Evolutionary conservation across 2,329 filamentous ascomycete genomes (phyloP).

Genomic region (Ophiosphaerella narmari): DNA sequence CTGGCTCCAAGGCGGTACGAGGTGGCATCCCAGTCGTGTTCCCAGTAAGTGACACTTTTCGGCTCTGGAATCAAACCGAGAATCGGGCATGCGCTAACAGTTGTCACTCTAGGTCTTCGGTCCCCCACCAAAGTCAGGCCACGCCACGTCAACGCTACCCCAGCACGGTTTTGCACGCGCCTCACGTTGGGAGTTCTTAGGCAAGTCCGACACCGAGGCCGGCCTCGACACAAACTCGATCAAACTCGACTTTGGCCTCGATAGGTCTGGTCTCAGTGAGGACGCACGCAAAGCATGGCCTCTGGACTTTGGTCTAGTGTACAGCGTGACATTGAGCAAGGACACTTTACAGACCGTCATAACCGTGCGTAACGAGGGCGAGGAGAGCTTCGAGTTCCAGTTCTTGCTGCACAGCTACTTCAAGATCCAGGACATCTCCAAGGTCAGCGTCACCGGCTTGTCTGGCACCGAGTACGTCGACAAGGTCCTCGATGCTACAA

Average conservation of each 20-base stretch:
- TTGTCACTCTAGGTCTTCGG: conserved; percentile 73
- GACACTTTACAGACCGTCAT: conserved; percentile 79
- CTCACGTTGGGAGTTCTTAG: conserved; percentile 90
- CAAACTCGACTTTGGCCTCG: conserved; percentile 95
- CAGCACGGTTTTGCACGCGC: conserved; percentile 96
- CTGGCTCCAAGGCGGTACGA: conserved; percentile 86
- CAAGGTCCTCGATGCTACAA: conserved; percentile 72
- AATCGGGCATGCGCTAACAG: conserved; percentile 9
- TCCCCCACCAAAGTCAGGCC: conserved; percentile 70
- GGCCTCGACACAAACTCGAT: conserved; percentile 62
- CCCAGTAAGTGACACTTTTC: conserved; percentile 64
- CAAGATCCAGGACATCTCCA: conserved; percentile 80
- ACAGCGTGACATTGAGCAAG: conserved; percentile 83
- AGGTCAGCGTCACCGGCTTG: conserved; percentile 74
- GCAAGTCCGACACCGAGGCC: conserved; percentile 75
- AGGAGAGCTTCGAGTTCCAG: conserved; percentile 85
- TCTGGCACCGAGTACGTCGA: conserved; percentile 77
- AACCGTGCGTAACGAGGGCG: conserved; percentile 86
- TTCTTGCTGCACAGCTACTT: conserved; percentile 91
- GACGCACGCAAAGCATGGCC: conserved; percentile 77
- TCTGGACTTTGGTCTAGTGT: conserved; percentile 85
- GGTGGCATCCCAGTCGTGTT: conserved; percentile 94
- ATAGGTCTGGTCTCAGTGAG: conserved; percentile 70
- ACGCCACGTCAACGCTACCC: conserved; percentile 77
- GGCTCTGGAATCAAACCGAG: neutral